These are phyloP conservation scores for Fusarium neocosmosporiellum DNA, from an alignment of 2,329 filamentous ascomycete species.

Conservation along the genomic window DNA sequence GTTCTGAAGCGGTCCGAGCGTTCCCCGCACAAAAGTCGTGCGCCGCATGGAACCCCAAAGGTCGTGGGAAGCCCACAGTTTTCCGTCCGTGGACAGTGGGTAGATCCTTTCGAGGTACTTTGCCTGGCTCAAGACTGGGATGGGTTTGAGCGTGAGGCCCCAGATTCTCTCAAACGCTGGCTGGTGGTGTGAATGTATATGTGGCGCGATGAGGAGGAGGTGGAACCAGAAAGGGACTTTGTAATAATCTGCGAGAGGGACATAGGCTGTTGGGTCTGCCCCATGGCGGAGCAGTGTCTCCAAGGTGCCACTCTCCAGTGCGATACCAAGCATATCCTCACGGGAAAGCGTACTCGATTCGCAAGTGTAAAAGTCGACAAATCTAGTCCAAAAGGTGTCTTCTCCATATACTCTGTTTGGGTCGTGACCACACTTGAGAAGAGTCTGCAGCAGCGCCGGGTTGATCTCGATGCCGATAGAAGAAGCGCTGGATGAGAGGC, in stretches of 20 bases:
- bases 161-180: constrained; percentile 1
- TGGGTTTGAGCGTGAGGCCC: not conserved
- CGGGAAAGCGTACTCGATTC: too few species aligned
- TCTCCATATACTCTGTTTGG: not conserved
- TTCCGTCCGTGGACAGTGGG: too few species aligned
- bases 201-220: not conserved
- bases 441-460: not conserved
- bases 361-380: not conserved
- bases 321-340: not conserved
- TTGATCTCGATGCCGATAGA: fast-evolving
- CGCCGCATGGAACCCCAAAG: not conserved
- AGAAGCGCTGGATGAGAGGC: not conserved
- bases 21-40: too few species aligned
- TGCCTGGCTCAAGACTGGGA: not conserved
- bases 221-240: constrained; percentile 11
- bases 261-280: not conserved
- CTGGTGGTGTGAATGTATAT: not conserved
- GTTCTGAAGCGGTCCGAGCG: too few species aligned
- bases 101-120: not conserved
- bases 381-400: not conserved
- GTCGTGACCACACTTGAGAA: not conserved
- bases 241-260: not conserved
- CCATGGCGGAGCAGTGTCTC: not conserved
- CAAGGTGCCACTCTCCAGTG: not conserved
- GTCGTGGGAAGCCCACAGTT: not conserved